Percentiles rank a stretch among this genome's conserved stretches.
Conservation (phyloP, 768 basidiomycete genomes). For the Tulasnella sp. region DNA sequence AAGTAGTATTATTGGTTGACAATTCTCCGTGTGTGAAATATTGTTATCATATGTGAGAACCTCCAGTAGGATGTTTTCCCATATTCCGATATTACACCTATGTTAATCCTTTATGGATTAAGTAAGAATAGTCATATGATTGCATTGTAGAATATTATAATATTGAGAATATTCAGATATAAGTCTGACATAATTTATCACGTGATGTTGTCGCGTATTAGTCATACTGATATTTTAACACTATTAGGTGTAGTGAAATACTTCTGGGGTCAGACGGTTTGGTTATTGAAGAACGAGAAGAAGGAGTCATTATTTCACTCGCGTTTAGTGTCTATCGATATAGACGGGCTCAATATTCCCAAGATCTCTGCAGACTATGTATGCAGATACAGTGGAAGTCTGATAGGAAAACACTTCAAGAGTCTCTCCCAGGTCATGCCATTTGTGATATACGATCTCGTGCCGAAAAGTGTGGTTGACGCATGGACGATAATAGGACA, state of each 20-base stretch:
- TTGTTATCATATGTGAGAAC: too few relatives aligned
- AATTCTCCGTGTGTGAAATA: too few relatives aligned
- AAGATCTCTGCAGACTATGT: constrained; percentile 26
- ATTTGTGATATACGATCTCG: constrained; percentile 25
- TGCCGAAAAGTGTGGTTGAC: constrained; percentile 21
- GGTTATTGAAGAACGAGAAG: constrained; percentile 21
- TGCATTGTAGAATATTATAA: too few relatives aligned
- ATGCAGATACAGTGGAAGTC: constrained; percentile 22
- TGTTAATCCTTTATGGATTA: too few relatives aligned
- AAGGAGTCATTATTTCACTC: constrained; percentile 20
- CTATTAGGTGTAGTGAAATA: constrained; percentile 13
- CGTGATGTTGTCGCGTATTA: too few relatives aligned
- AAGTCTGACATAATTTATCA: too few relatives aligned
- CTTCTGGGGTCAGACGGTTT: constrained; percentile 19
- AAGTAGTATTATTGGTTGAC: too few relatives aligned
- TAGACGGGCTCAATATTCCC: constrained; percentile 22
- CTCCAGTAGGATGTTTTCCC: too few relatives aligned
- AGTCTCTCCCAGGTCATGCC: constrained; percentile 15
- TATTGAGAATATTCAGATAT: too few relatives aligned
- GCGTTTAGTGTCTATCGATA: constrained; percentile 22
- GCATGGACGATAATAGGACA: constrained; percentile 28
- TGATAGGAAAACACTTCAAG: constrained; percentile 26
- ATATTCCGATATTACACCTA: too few relatives aligned
- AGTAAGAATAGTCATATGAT: too few relatives aligned
- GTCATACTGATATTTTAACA: too few relatives aligned